Conservation (phyloP, 31 red algal species). For the Bonnemaisonia californica region DNA sequence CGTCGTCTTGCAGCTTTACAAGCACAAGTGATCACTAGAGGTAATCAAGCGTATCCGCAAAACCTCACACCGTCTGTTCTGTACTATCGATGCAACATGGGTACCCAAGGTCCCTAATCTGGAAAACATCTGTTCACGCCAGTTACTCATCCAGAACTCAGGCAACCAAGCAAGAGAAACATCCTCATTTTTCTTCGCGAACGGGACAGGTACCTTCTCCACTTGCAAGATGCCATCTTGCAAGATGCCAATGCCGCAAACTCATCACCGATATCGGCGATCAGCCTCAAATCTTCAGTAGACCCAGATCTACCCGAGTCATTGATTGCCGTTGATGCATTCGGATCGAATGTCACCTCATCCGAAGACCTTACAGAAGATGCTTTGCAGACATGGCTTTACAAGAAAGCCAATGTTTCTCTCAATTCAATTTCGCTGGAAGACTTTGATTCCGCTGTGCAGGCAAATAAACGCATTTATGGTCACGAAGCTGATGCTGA, state of each 20-base stretch:
- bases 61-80: too few relatives aligned
- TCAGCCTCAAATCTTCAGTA: background rate
- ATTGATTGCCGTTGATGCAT: background rate
- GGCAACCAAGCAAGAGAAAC: background rate
- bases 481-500: background rate
- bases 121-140: background rate
- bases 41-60: too few relatives aligned
- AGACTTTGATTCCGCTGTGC: background rate
- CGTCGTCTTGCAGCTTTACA: too few relatives aligned
- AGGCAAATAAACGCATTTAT: background rate
- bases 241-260: background rate
- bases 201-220: background rate
- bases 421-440: conserved; percentile 6
- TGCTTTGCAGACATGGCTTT: background rate
- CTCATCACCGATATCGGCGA: too few relatives aligned
- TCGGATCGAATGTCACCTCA: background rate
- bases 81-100: too few relatives aligned
- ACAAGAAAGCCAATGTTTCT: background rate
- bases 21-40: too few relatives aligned
- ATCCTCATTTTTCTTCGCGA: background rate
- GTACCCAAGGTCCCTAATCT: too few relatives aligned
- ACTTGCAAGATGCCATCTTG: background rate
- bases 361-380: background rate
- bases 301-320: background rate
- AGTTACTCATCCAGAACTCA: background rate